Evolutionary conservation across 345 rosid genomes (phyloP).

Genomic region (Litchi chinensis): DNA sequence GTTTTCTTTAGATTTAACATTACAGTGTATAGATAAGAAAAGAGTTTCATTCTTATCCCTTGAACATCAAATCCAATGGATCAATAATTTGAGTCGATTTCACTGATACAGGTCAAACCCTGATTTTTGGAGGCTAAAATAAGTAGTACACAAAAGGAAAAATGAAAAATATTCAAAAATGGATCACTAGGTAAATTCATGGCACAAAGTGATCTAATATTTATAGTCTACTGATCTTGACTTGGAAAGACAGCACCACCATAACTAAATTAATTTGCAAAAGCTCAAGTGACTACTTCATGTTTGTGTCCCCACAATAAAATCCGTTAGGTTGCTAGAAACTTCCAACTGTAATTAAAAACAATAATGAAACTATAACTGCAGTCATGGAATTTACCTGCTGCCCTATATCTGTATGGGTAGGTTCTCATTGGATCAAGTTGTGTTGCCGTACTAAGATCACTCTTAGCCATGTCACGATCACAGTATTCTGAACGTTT

Average conservation of each 20-base stretch:
- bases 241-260: background rate
- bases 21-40: too few relatives aligned
- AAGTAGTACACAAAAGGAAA: too few relatives aligned
- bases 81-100: too few relatives aligned
- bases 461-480: conserved; percentile 86
- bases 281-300: background rate
- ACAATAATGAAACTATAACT: background rate
- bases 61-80: too few relatives aligned
- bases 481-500: conserved; percentile 97
- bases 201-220: background rate
- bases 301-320: background rate
- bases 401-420: conserved; percentile 97
- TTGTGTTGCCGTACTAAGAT: conserved; percentile 74
- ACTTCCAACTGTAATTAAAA: conserved; percentile 1
- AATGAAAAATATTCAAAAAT: background rate
- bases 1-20: too few relatives aligned
- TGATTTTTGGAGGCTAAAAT: too few relatives aligned
- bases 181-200: background rate
- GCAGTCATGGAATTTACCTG: conserved; percentile 50
- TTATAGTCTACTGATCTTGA: background rate
- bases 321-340: background rate
- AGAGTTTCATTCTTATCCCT: too few relatives aligned
- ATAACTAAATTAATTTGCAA: conserved; percentile 1
- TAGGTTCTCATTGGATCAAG: conserved; percentile 95
- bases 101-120: too few relatives aligned